These are phyloP conservation scores for Ascomycota sp. DNA, from an alignment of 2,329 filamentous ascomycete species.

Conservation along the genomic window DNA sequence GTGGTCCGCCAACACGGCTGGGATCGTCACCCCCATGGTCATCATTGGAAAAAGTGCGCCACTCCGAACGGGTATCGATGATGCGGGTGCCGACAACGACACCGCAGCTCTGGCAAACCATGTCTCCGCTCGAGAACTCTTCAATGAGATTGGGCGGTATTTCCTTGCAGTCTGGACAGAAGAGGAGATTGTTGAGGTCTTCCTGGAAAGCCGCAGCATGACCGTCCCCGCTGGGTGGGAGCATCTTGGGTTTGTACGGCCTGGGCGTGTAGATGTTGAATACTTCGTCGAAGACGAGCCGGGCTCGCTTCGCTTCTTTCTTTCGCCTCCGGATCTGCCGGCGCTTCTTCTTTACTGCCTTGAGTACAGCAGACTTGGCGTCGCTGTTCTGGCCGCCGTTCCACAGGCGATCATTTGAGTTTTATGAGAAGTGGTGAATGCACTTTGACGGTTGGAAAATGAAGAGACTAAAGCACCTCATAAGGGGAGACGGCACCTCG, in stretches of 20 bases:
- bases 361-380: slow-evolving; percentile 4
- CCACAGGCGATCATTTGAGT: slow-evolving; percentile 24
- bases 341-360: slow-evolving; percentile 12
- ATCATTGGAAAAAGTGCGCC: slow-evolving; percentile 97
- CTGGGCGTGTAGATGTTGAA: slow-evolving; percentile 22
- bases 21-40: slow-evolving; percentile 93
- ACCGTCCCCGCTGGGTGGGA: slow-evolving; percentile 16
- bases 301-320: slow-evolving; percentile 14
- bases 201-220: slow-evolving; percentile 38
- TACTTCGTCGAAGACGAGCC: slow-evolving; percentile 18
- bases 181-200: slow-evolving; percentile 68
- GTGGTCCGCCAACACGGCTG: slow-evolving; percentile 88
- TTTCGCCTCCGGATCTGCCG: slow-evolving; percentile 12
- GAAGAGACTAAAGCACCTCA: slow-evolving; percentile 1
- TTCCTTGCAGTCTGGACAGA: slow-evolving; percentile 82
- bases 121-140: slow-evolving; percentile 80
- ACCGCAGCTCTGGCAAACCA: slow-evolving; percentile 82
- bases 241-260: slow-evolving; percentile 24
- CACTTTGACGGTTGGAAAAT: slow-evolving; percentile 41
- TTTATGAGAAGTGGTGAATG: slow-evolving; percentile 53
- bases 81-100: slow-evolving; percentile 78
- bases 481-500: background rate
- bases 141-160: slow-evolving; percentile 82
- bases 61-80: slow-evolving; percentile 91
- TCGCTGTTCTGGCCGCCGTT: slow-evolving; percentile 8